These are phyloP conservation scores for Scheffersomyces titani DNA, from an alignment of 1,139 yeast genomes.

Conservation along the genomic window DNA sequence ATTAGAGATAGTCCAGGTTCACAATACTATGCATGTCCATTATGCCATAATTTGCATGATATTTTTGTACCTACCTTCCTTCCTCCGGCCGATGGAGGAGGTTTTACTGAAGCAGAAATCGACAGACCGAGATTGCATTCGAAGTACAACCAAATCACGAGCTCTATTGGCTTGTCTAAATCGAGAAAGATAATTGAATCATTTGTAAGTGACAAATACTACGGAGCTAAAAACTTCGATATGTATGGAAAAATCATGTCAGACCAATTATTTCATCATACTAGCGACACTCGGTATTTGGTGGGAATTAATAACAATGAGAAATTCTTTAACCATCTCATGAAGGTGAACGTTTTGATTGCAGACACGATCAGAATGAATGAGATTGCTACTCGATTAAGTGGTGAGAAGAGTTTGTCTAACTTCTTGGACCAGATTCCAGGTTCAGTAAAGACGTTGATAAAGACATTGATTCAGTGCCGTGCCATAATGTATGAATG, in stretches of 20 bases:
- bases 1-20: conserved; percentile 28
- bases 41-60: conserved; percentile 58
- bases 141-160: conserved; percentile 11
- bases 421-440: conserved; percentile 36
- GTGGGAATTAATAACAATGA: conserved; percentile 13
- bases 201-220: conserved; percentile 13
- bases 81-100: conserved; percentile 20
- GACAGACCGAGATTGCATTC: conserved; percentile 4
- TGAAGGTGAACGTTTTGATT: conserved; percentile 32
- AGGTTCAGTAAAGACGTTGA: conserved; percentile 32
- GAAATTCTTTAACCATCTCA: conserved; percentile 21
- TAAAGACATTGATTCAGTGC: conserved; percentile 41
- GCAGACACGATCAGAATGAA: conserved; percentile 60
- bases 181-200: conserved; percentile 8
- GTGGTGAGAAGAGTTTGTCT: conserved; percentile 33
- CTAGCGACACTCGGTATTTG: conserved; percentile 13
- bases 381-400: conserved; percentile 55
- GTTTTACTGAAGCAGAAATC: conserved; percentile 6
- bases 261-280: neutral
- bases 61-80: conserved; percentile 46
- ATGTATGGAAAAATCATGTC: neutral
- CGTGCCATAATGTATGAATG: conserved; percentile 24
- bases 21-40: conserved; percentile 54
- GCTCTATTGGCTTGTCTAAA: conserved; percentile 14
- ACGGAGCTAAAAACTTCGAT: neutral